Base-by-base conservation (phyloP, 441 rosid species). In the Flueggea neowawraea region DNA sequence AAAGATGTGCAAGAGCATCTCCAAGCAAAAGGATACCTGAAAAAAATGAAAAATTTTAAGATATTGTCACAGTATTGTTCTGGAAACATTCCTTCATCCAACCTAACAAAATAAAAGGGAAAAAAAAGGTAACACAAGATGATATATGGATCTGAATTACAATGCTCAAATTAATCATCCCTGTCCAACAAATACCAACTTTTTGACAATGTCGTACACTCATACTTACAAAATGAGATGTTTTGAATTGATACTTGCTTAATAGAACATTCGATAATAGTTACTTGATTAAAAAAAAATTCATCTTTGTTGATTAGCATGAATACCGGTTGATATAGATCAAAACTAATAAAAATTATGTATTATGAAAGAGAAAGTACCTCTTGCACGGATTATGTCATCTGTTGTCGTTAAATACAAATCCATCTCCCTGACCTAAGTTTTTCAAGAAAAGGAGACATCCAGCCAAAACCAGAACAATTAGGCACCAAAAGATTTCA, bases 11-110 rank as follows among this genome's bases (percentile, higher is more conserved):
- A 48, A 94, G 86, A 56, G 78, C 70, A 78, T 94, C 96, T 22
- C 88, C 96, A 67, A 94, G 85, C 44, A 91, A 84, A 75, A 94
- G 92, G 55, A 83, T 75, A 61, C 98, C 98, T 93, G 66, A 31
- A 57, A 32, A 77, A 57, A 13, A n/a, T 32, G 50, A 48, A 33
- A 15, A 7, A 47, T 60, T 12, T 7, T 31, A 45, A 32, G 12
- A 31, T 16, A 12, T 50, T 61, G 57, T 36, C 36, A 45, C 36
- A 49, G 45, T 50, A 16, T 22, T 10, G 52, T 51, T 33, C 31
- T 7, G 10, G 15, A 43, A 57, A 1, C 57, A 49, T 6, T 14
- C 49, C 31, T 28, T n/a, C 3, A 43, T 47, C 17, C 15, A 36
- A 9, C 14, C 12, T 12, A 62, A 28, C 28, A 54, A 49, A 22